These are phyloP conservation scores for Lablab purpureus DNA, from an alignment of 306 rosid genomes.

Conservation along the genomic window DNA sequence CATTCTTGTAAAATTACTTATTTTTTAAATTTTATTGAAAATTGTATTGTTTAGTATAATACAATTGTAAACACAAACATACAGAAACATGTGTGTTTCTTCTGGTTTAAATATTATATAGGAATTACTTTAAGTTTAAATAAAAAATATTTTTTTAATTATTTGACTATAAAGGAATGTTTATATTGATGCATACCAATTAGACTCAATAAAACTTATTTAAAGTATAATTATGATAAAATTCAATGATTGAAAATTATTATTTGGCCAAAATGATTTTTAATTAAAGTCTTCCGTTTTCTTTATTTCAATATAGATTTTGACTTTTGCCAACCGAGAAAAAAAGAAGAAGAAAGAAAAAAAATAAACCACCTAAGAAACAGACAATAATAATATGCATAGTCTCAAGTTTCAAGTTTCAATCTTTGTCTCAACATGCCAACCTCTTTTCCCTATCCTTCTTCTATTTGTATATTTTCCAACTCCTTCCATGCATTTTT, in stretches of 20 bases:
- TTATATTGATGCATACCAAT: background rate
- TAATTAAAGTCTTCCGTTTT: background rate
- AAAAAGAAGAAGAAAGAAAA: constrained; percentile 23
- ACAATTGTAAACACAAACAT: too few species aligned
- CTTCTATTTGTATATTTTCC: background rate
- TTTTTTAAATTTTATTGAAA: too few species aligned
- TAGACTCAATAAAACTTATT: background rate
- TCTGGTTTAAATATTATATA: too few species aligned
- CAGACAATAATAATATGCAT: constrained; percentile 24
- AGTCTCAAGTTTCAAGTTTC: background rate
- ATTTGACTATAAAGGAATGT: background rate
- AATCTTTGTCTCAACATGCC: constrained; percentile 27
- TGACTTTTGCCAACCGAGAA: constrained; percentile 43
- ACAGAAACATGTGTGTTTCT: too few species aligned
- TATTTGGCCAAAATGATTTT: background rate
- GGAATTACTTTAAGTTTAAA: too few species aligned
- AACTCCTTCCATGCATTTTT: background rate
- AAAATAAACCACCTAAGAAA: constrained; percentile 16
- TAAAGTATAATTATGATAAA: background rate
- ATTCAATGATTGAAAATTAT: background rate
- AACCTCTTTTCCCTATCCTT: constrained; percentile 31
- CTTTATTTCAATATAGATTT: background rate
- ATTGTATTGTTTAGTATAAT: too few species aligned
- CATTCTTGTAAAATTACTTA: too few species aligned
- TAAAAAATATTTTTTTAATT: too few species aligned